phyloP scores from a whole-genome alignment of 371 early-diverging fungal genomes.

The Lichtheimia corymbifera region DNA sequence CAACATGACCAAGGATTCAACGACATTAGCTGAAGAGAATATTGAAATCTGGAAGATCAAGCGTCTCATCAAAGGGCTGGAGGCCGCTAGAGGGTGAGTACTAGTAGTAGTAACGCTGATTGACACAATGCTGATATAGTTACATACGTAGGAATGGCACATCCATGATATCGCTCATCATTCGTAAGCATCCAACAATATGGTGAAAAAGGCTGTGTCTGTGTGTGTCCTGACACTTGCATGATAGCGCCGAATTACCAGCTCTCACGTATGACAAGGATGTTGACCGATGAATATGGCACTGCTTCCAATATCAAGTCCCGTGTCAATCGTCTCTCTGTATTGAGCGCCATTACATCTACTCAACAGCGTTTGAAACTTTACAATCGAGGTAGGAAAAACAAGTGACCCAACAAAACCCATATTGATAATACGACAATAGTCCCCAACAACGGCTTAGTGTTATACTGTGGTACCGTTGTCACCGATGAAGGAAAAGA shows the following conservation, averaged over 20 bases:
- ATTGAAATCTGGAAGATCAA: conserved; percentile 98
- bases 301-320: conserved; percentile 99
- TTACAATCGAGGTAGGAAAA: conserved; percentile 71
- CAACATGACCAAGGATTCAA: conserved; percentile 3
- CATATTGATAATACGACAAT: not conserved
- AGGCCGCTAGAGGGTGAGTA: conserved; percentile 91
- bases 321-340: conserved; percentile 98
- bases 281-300: conserved; percentile 99
- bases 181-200: conserved; percentile 61
- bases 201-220: not conserved
- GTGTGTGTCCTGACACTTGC: not conserved
- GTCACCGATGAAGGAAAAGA: conserved; percentile 99
- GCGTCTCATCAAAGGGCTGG: conserved; percentile 95
- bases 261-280: conserved; percentile 88
- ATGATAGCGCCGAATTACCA: conserved; percentile 88
- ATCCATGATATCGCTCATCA: conserved; percentile 99
- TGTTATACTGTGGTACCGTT: conserved; percentile 97
- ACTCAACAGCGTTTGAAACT: conserved; percentile 98
- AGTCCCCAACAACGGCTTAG: conserved; percentile 94
- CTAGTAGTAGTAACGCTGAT: not conserved
- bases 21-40: conserved; percentile 55
- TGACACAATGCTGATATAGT: not conserved
- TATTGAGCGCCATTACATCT: conserved; percentile 98
- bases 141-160: conserved; percentile 93
- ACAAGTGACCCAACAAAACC: not conserved